Evolutionary conservation across 768 basidiomycete genomes (phyloP), one percentile per base, ranked within the genome.

Genomic region (Hysterangium stoloniferum): DNA sequence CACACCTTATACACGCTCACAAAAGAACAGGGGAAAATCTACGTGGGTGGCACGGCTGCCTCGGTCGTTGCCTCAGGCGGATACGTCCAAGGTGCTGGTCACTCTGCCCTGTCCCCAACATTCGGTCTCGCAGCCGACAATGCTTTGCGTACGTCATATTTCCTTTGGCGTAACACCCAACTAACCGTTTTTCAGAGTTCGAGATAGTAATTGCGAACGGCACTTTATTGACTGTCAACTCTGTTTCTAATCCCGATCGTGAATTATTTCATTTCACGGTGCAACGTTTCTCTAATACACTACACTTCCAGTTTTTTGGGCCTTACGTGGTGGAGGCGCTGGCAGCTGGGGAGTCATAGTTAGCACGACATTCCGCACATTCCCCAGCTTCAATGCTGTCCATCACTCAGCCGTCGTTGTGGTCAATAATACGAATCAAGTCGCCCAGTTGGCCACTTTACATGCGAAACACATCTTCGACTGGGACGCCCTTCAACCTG

Each of bases 311-410:
- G 57, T 59, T 8, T 59, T 59, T 43, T 57, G 48, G 52, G 53
- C 57, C 22, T 7, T 61, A 22, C 48, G 57, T 4, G 57, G 57
- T 13, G 55, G 53, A 11, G 53, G 53, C n/a, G 51, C 49, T 6
- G 69, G 68, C 8, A 65, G 61, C 33, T 71, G 66, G 68, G 68
- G 67, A 19, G 61, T 69, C 17, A 62, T 70, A 32, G 55, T 67
- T 22, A 62, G 64, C 19, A 64, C 65, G 0, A 70, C 68, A 5
- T 55, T 68, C 58, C 59, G 57, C 20, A 65, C 66, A 1, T 66
- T 57, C 60, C 64, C 68, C 9, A 66, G 62, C 28, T 68, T 70
- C 56, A 58, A 63, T 27, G 58, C 47, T 8, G 43, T 36, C 17
- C 17, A 7, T 12, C 51, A 45, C 22, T 28, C 29, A 25, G 17